Evolutionary conservation across 768 basidiomycete genomes (phyloP).

Genomic region (Boletus fagicola): DNA sequence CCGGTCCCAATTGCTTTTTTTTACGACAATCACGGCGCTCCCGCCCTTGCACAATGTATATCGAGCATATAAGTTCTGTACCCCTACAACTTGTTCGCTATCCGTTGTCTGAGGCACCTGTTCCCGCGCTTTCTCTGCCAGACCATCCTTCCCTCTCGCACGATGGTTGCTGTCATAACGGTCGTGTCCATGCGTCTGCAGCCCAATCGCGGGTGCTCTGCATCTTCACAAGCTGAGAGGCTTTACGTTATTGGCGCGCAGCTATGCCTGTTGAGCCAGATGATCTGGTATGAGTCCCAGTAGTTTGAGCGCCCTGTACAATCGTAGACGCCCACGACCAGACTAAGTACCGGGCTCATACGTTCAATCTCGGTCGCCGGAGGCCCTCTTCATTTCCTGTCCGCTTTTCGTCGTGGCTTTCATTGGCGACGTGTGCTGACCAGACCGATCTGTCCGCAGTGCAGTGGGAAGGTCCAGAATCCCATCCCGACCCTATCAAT

Average conservation of each 20-base stretch:
- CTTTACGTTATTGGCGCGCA: conserved; percentile 37
- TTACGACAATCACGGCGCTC: conserved; percentile 28
- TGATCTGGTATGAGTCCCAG: conserved; percentile 34
- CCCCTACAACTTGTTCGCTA: conserved; percentile 36
- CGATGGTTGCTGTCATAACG: conserved; percentile 34
- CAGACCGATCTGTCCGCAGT: conserved; percentile 43
- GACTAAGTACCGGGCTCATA: conserved; percentile 13
- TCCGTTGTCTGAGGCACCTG: conserved; percentile 33
- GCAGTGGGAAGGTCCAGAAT: conserved; percentile 70
- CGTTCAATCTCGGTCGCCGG: neutral
- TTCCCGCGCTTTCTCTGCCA: conserved; percentile 33
- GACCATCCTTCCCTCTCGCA: conserved; percentile 32
- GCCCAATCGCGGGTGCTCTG: conserved; percentile 21
- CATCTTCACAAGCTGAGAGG: conserved; percentile 34
- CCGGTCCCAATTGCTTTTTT: conserved; percentile 30
- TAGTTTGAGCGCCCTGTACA: conserved; percentile 32
- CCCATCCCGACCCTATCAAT: conserved; percentile 45
- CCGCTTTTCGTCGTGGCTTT: conserved; percentile 17
- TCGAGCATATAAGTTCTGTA: conserved; percentile 38
- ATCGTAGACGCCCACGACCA: conserved; percentile 24
- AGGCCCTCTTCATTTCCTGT: conserved; percentile 8
- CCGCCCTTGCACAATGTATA: conserved; percentile 34
- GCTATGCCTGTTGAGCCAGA: conserved; percentile 36
- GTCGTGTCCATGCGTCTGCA: conserved; percentile 30
- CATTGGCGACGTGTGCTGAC: conserved; percentile 27